Base-by-base conservation (phyloP, 2,329 filamentous ascomycete genomes). In the Myriosclerotinia curreyana region DNA sequence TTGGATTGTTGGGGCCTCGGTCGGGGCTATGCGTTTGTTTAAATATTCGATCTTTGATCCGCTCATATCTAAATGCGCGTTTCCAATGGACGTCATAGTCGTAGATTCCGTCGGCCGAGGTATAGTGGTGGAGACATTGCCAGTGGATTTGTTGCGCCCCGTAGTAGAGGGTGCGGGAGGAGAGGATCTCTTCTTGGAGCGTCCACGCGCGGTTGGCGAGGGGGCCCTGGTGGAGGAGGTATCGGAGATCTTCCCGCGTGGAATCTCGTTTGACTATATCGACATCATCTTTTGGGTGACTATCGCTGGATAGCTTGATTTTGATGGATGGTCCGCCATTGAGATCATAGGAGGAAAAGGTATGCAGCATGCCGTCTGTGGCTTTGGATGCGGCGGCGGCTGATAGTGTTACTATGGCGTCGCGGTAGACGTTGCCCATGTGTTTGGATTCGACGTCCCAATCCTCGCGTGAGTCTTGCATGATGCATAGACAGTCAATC, bases 401-500 rank as follows among this genome's bases (percentile, higher is more conserved):
- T 8, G 60, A 60, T 6, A 65, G 11, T 0, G 52, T 65, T 22
- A 62, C 4, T 8, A 11, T 22, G 0, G 64, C 60, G 22, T 58
- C 25, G 17, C 20, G 61, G 15, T 64, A 66, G 3, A 66, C 36
- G 5, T 34, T 2, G 2, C 62, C 48, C 65, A 66, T 66, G 5
- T 54, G 40, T 38, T 50, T 46, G 0, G 60, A 62, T 14, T 65
- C 64, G 2, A 31, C 5, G 0, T 55, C 52, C 64, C 64, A 65
- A 4, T 65, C 64, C 4, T 56, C 44, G 2, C 0, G 1, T 9
- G 59, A 62, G 34, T 65, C 38, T 46, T 65, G 64, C 17, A 65
- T 36, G 34, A 65, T 65, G 7, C 64, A 65, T 6, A 65, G n/a
- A 46, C 59, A 62, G 7, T 65, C 59, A 12, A 65, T 65, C 64